Base-by-base conservation (phyloP, 371 early-diverging fungal genomes). In the Ecytonucleospora hepatopenaei region DNA sequence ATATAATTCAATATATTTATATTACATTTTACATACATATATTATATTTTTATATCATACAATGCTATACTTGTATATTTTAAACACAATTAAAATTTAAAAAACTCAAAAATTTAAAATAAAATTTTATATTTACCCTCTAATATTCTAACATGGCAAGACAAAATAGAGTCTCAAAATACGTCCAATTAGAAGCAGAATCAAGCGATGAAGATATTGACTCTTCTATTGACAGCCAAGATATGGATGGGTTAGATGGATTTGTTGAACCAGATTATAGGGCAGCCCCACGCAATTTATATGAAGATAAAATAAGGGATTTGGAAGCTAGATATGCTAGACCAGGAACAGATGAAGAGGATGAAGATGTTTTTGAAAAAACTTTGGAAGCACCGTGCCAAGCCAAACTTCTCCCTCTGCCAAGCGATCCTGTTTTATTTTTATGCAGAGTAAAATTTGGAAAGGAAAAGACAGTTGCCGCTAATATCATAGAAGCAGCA, bases 141-240 rank as follows among this genome's bases (percentile, higher is more conserved):
- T n/a, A n/a, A n/a, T n/a, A n/a, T n/a, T n/a, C n/a, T n/a, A n/a
- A n/a, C n/a, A n/a, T n/a, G n/a, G n/a, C n/a, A n/a, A n/a, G n/a
- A n/a, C n/a, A n/a, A n/a, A n/a, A n/a, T n/a, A n/a, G n/a, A n/a
- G n/a, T n/a, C n/a, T 51, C 59, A 46, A 71, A 70, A 53, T 78
- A 71, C 34, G 56, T 78, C 1, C 57, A 73, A 59, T 51, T 75
- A 24, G 75, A 75, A 51, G 78, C 78, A 33, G 78, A 78, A 35
- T 61, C 64, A 35, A 71, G 67, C 23, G 55, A 48, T 24, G 65
- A 65, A 3, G 69, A 65, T 32, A 27, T 32, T 5, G 54, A 63
- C 23, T 40, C 51, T 1, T 63, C 58, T 19, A 54, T 63, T 26
- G 16, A 54, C 24, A 61, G 62, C 2, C 65, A 67, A 40, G 63